Evolutionary conservation across 192 early-diverging fungal species (phyloP), one percentile per base, ranked within the genome.

Genomic region (Backusella morwellensis): DNA sequence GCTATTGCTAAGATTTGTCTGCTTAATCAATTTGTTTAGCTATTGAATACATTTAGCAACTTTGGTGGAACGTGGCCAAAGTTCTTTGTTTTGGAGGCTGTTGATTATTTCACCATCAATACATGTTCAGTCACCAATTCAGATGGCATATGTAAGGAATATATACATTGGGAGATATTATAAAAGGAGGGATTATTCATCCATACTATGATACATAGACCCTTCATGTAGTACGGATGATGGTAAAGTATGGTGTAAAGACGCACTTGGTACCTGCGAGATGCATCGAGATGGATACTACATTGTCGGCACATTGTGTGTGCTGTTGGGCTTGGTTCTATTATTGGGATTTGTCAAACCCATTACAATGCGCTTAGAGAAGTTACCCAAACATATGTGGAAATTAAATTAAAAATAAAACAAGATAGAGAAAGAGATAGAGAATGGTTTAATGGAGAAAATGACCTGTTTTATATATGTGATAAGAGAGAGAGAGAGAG

Each of bases 31-130:
- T 14, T 15, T 15, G 41, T 19, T 21, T 21, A 90, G 77, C 86
- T 96, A 68, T 86, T 99, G 50, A 97, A 97, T 80, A 99, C 98
- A 0, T 82, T 98, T 72, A 94, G 91, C 77, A 99, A 99, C 82
- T 93, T 99, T 82, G 98, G 97, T 50, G 98, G 98, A 41, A 99
- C 97, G 5, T 98, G 96, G 98, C 95, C 97, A 0, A 90, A 93
- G 32, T 97, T 92, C 84, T 97, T 98, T 87, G 91, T 99, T 15
- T 87, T 99, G 68, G 89, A 93, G 75, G 90, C 95, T 1, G 96
- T 99, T 15, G 97, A 99, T 80, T 90, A 90, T 67, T 93, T 95
- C 72, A 97, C 96, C n/a, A 86, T 88, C 17, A 90, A 95, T 7
- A 87, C 86, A 0, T 99, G 97, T 71, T 82, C 84, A 38, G 75